Evolutionary conservation across 495 filamentous ascomycete genomes (phyloP).

Genomic region (Penicillium manginii): DNA sequence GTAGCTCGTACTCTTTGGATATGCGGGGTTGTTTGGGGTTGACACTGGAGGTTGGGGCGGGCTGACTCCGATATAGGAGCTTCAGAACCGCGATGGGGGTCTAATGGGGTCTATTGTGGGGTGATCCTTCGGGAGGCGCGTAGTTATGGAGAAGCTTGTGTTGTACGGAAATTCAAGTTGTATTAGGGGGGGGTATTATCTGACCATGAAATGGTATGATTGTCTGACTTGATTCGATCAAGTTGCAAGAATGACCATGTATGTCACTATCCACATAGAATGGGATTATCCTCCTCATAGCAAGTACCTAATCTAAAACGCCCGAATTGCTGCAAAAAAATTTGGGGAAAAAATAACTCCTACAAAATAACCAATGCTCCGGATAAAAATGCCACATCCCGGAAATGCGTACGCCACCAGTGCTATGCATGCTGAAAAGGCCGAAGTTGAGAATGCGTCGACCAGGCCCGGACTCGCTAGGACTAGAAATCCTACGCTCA

Average conservation of each 20-base stretch:
- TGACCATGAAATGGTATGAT: neutral
- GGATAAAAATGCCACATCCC: neutral
- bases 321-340: neutral
- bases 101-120: neutral
- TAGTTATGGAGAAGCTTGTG: neutral
- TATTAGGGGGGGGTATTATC: neutral
- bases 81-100: neutral
- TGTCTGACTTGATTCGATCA: neutral
- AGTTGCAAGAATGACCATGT: no score
- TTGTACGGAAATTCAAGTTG: neutral
- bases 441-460: neutral
- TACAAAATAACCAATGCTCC: neutral
- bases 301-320: neutral
- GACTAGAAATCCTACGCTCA: neutral
- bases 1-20: no score
- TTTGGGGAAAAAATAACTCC: neutral
- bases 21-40: neutral
- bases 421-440: constrained; percentile 2
- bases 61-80: constrained; percentile 9
- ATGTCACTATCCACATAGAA: no score
- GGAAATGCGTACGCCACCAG: neutral
- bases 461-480: neutral
- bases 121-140: neutral
- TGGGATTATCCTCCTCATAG: no score
- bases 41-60: neutral